A percentile compares a stretch with the other conserved stretches of the same genome.
phyloP scores from a whole-genome alignment of 805 yeast genomes.

The Saturnispora gosingensis region DNA sequence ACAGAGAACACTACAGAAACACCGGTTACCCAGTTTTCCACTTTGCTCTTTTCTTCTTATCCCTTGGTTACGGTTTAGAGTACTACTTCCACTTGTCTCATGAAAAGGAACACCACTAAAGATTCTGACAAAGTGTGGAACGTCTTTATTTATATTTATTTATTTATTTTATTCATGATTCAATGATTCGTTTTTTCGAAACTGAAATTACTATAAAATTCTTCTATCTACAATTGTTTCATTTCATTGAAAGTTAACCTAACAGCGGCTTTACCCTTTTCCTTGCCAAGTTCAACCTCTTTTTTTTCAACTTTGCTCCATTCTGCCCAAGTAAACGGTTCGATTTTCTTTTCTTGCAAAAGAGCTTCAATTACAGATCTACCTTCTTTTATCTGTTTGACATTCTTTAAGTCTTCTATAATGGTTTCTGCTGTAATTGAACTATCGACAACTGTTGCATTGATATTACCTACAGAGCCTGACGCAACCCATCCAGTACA shows the following conservation, averaged over 20 bases:
- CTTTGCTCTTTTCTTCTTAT: constrained; percentile 55
- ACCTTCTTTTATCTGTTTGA: constrained; percentile 22
- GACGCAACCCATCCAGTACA: constrained; percentile 86
- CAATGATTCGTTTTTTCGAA: constrained; percentile 5
- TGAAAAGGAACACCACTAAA: constrained; percentile 40
- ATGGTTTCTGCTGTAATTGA: constrained; percentile 63
- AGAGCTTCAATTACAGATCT: constrained; percentile 22
- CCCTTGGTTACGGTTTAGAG: constrained; percentile 83
- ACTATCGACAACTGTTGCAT: constrained; percentile 80
- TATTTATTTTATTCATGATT: constrained; percentile 11
- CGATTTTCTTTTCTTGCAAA: constrained; percentile 15
- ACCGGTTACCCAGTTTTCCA: constrained; percentile 78
- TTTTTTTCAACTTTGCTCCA: constrained; percentile 51
- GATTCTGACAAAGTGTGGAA: background rate
- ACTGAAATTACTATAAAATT: background rate
- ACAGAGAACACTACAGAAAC: constrained; percentile 79
- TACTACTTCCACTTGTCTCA: constrained; percentile 82
- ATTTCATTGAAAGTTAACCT: constrained; percentile 47
- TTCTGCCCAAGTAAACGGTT: constrained; percentile 48
- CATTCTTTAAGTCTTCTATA: constrained; percentile 36
- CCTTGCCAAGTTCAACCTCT: constrained; percentile 43
- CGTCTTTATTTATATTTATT: constrained; percentile 8
- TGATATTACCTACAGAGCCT: constrained; percentile 86
- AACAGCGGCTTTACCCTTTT: constrained; percentile 43
- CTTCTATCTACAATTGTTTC: constrained; percentile 27